Percentiles rank a stretch among this genome's conserved stretches.
These are phyloP conservation scores for Solanum chmielewskii DNA, from an alignment of 257 asterid genomes.

Conservation along the genomic window DNA sequence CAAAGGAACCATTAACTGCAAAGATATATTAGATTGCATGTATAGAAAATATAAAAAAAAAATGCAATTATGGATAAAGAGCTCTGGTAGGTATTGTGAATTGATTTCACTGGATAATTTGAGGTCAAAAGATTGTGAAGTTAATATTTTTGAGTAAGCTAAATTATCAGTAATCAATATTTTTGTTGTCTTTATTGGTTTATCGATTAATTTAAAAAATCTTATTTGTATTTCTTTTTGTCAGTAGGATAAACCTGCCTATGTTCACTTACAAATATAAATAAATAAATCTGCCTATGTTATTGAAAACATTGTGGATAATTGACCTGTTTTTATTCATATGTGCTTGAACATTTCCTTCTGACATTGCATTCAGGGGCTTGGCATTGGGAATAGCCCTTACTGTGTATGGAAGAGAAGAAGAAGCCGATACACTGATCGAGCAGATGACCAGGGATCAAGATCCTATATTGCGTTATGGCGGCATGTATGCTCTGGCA, in stretches of 20 bases:
- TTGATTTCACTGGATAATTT: not conserved
- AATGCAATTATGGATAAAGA: not conserved
- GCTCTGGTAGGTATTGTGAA: not conserved
- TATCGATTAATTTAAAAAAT: not conserved
- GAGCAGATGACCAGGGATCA: conserved; percentile 98
- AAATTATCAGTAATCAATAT: not conserved
- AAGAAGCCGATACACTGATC: conserved; percentile 86
- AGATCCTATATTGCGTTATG: conserved; percentile 92
- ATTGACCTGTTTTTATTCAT: not conserved
- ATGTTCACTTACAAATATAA: not conserved
- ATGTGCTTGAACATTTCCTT: not conserved
- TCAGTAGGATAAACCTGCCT: not conserved
- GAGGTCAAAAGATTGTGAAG: not conserved
- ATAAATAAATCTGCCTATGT: not conserved
- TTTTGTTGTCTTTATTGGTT: not conserved
- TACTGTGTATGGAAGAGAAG: conserved; percentile 96
- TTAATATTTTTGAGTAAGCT: not conserved
- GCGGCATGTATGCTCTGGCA: conserved; percentile 98
- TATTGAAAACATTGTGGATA: not conserved
- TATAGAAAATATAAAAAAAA: not conserved
- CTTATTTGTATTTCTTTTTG: not conserved
- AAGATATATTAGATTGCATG: not conserved
- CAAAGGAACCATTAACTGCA: not conserved
- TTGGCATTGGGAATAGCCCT: conserved; percentile 92
- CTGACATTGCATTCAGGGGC: conserved; percentile 39